Evolutionary conservation across 148 eudicot species (phyloP).

Genomic region (Rhododendron williamsianum): DNA sequence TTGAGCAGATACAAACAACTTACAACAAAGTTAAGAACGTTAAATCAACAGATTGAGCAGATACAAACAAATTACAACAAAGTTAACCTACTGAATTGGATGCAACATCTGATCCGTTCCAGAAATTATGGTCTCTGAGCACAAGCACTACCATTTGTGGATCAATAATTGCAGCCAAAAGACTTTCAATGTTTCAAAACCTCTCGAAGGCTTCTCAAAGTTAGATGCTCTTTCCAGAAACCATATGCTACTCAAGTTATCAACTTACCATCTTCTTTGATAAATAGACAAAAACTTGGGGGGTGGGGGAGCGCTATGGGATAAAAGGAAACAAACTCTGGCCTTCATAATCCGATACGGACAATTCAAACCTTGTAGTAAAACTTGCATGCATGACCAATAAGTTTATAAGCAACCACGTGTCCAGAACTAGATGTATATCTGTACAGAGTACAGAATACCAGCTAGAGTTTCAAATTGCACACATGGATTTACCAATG

Average conservation of each 20-base stretch:
- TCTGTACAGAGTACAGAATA: not conserved
- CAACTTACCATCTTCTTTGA: not conserved
- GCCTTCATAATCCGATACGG: not conserved
- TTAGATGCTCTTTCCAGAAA: not conserved
- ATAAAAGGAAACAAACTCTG: not conserved
- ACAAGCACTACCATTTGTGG: not conserved
- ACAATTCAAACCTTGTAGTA: not conserved
- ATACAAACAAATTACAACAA: not conserved
- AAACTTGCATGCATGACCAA: slow-evolving; percentile 3
- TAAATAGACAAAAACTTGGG: not conserved
- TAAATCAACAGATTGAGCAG: not conserved
- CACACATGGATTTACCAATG: not conserved
- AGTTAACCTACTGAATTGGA: not conserved
- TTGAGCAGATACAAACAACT: not conserved
- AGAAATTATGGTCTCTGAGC: not conserved
- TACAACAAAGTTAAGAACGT: not conserved
- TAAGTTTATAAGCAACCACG: not conserved
- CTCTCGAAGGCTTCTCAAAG: not conserved
- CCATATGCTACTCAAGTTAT: not conserved
- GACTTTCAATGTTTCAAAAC: not conserved
- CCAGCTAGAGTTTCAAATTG: not conserved
- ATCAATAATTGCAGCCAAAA: not conserved
- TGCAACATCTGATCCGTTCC: not conserved
- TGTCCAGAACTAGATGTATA: not conserved
- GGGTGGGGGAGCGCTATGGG: not conserved